Conservation (phyloP, 2,329 filamentous ascomycete species). For the Fusarium sp. region DNA sequence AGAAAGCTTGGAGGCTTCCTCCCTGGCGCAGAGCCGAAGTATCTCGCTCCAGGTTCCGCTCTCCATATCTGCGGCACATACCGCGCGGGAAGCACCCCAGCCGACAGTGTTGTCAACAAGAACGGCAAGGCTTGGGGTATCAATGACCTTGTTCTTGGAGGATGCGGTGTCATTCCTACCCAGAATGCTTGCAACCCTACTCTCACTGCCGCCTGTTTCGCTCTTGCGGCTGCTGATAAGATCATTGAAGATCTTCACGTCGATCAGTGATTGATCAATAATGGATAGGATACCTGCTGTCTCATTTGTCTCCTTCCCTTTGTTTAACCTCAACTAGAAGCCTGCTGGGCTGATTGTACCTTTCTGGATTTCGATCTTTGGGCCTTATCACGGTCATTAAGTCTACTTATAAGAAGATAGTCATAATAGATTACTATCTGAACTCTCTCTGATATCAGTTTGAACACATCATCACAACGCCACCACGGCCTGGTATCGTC, state of each 20-base stretch:
- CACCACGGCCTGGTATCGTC: background rate
- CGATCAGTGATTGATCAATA: background rate
- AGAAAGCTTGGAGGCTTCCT: conserved; percentile 1
- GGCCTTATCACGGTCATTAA: background rate
- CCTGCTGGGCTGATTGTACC: background rate
- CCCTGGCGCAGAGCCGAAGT: background rate
- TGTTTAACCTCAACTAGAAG: background rate
- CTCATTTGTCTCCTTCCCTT: background rate
- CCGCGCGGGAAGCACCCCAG: background rate
- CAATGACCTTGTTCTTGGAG: background rate
- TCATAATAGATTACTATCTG: background rate
- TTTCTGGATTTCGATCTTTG: background rate
- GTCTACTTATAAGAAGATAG: background rate
- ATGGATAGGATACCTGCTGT: no score
- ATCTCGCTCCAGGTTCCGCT: background rate
- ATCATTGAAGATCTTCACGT: background rate
- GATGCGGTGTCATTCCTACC: background rate
- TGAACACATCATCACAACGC: background rate
- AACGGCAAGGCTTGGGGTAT: background rate
- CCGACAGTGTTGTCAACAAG: background rate
- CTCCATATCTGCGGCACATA: conserved; percentile 10
- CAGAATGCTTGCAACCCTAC: conserved; percentile 6
- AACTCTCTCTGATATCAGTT: background rate
- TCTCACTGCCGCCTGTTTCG: background rate
- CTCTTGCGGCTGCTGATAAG: conserved; percentile 1